Percentiles rank a stretch among this genome's conserved stretches.
Conservation (phyloP, 768 basidiomycete species). For the Tylopilus cervinicoccineus region DNA sequence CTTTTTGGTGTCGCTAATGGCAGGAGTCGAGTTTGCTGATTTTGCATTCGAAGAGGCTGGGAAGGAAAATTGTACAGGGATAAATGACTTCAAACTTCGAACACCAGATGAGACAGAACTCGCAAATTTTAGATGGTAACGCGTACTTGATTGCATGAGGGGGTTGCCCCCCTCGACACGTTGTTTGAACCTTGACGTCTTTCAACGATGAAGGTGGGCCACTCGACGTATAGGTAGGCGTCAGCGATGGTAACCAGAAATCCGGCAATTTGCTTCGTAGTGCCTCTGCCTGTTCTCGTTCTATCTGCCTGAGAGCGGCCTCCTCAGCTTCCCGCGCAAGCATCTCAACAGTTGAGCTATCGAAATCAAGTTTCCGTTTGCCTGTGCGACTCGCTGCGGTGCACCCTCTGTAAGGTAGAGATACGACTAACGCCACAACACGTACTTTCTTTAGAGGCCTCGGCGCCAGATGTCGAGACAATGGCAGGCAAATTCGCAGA, state of each 20-base stretch:
- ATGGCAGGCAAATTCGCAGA: constrained; percentile 38
- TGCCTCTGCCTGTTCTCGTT: constrained; percentile 80
- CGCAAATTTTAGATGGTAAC: not conserved
- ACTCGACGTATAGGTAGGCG: constrained; percentile 69
- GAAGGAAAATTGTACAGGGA: constrained; percentile 76
- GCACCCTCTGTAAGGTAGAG: not conserved
- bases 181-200: constrained; percentile 84
- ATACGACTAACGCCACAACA: constrained; percentile 3
- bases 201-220: constrained; percentile 62
- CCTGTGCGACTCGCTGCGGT: constrained; percentile 47
- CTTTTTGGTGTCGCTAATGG: constrained; percentile 33
- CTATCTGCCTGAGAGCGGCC: constrained; percentile 76
- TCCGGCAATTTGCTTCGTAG: constrained; percentile 89
- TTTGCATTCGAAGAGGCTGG: constrained; percentile 35
- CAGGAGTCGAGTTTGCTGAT: constrained; percentile 38
- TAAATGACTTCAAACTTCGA: constrained; percentile 73
- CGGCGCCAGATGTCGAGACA: constrained; percentile 37
- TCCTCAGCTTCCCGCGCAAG: constrained; percentile 84
- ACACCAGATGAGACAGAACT: constrained; percentile 3
- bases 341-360: constrained; percentile 62
- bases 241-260: constrained; percentile 94
- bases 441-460: constrained; percentile 33
- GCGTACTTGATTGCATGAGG: constrained; percentile 76
- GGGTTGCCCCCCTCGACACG: constrained; percentile 79
- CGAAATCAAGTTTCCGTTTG: constrained; percentile 88